These are phyloP conservation scores for Trametes hirsuta DNA, from an alignment of 1,284 basidiomycete species.

Conservation along the genomic window DNA sequence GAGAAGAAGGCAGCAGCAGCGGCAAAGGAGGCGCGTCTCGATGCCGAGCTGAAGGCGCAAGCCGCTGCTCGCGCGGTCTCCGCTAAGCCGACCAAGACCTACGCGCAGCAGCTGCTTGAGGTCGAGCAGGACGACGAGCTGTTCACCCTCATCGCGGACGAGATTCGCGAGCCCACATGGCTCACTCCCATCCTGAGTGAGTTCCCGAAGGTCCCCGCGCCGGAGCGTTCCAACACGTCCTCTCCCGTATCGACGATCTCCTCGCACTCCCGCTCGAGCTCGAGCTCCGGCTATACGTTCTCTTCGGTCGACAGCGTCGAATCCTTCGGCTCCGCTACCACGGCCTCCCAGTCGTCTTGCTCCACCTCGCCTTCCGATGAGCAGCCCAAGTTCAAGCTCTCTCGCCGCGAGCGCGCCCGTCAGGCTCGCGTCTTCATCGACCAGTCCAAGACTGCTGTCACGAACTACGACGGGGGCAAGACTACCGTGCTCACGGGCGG, in stretches of 20 bases:
- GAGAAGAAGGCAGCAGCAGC: slow-evolving; percentile 23
- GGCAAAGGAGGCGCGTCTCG: slow-evolving; percentile 42
- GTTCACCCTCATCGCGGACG: slow-evolving; percentile 72
- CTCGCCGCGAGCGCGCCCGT: slow-evolving; percentile 67
- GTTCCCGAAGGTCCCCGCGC: slow-evolving; percentile 49
- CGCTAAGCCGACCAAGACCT: slow-evolving; percentile 50
- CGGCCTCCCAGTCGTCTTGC: slow-evolving; percentile 36
- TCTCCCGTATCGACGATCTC: slow-evolving; percentile 57
- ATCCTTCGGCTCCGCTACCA: slow-evolving; percentile 47
- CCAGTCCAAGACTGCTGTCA: slow-evolving; percentile 71
- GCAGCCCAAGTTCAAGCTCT: slow-evolving; percentile 48
- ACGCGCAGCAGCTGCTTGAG: slow-evolving; percentile 72
- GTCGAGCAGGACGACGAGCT: slow-evolving; percentile 68
- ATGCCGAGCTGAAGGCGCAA: slow-evolving; percentile 31
- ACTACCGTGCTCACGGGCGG: slow-evolving; percentile 83
- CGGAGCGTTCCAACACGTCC: slow-evolving; percentile 45
- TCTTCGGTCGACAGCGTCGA: slow-evolving; percentile 43
- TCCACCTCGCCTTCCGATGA: slow-evolving; percentile 30
- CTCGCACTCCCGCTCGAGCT: slow-evolving; percentile 70
- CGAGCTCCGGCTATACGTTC: slow-evolving; percentile 66
- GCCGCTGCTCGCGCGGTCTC: slow-evolving; percentile 25
- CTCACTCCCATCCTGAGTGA: slow-evolving; percentile 60
- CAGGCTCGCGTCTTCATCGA: slow-evolving; percentile 73
- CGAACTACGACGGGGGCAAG: slow-evolving; percentile 83
- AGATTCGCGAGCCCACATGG: slow-evolving; percentile 69